Base-by-base conservation (phyloP, 192 early-diverging fungal genomes). In the Anaeromyces robustus region DNA sequence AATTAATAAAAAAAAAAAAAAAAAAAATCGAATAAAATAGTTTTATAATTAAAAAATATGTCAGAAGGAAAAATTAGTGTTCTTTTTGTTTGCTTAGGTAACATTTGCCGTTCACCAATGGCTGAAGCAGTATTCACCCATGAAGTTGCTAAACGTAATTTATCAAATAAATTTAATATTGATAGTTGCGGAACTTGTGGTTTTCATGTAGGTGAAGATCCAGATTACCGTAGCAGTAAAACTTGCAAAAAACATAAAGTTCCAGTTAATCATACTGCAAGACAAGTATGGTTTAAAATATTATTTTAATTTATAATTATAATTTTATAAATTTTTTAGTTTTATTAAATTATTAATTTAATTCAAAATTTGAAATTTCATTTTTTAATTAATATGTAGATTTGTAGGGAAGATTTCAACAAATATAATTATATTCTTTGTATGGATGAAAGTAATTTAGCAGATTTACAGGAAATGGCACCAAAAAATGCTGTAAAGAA, bases 21-120 rank as follows among this genome's bases (percentile, higher is more conserved):
- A n/a, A n/a, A n/a, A n/a, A n/a, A n/a, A n/a, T n/a, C n/a, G n/a
- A n/a, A n/a, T n/a, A n/a, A n/a, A n/a, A n/a, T n/a, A n/a, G n/a
- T n/a, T n/a, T n/a, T n/a, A 41, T 2, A 41, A 41, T 9, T 12
- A 41, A 41, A 16, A 52, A 52, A 52, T 22, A 52, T 52, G 43
- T 52, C 43, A 22, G 43, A 52, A 22, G 37, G 37, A 39, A 52
- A 18, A 22, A 88, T 81, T n/a, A 86, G 82, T 31, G 90, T 92
- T 34, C 84, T 89, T n/a, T 89, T 92, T 78, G 86, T 89, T 29
- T 90, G 90, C 78, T 85, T 91, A 78, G 95, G 95, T 80, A 96
- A 96, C 86, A 96, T 96, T 80, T 96, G 94, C 87, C 90, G 95
- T 43, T 92, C 90, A 12, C 94, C 95, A 9, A 98, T 97, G 97